Percentiles rank a stretch among this genome's conserved stretches.
Conservation (phyloP, 2,329 filamentous ascomycete genomes). For the Monilinia polystroma region DNA sequence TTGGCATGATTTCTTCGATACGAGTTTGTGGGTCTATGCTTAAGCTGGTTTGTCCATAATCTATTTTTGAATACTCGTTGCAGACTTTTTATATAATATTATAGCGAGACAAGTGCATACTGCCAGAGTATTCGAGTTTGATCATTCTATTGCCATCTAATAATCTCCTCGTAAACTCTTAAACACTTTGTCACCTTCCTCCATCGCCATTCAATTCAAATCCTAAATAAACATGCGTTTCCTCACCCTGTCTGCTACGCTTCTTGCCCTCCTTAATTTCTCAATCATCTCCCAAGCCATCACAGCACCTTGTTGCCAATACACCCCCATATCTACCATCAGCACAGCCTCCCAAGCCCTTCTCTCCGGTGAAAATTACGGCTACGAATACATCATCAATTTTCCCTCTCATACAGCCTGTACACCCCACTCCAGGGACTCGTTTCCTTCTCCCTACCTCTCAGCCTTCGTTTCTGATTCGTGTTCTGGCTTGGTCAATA, state of each 20-base stretch:
- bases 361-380: not conserved
- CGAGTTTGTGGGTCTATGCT: not conserved
- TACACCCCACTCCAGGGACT: not conserved
- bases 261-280: not conserved
- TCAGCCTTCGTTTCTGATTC: not conserved
- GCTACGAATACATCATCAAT: not conserved
- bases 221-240: not conserved
- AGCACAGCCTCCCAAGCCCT: not conserved
- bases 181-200: not conserved
- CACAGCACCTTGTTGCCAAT: not conserved
- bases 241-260: too few species aligned
- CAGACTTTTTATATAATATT: not conserved
- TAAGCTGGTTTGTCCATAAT: not conserved
- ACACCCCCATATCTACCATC: not conserved
- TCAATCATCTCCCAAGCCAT: not conserved
- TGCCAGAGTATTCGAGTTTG: not conserved
- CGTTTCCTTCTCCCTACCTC: not conserved
- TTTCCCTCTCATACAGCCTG: not conserved
- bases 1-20: not conserved
- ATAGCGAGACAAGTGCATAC: not conserved
- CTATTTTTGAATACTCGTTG: not conserved
- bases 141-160: not conserved
- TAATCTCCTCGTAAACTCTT: too few species aligned
- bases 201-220: not conserved
- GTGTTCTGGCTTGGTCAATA: not conserved